These are phyloP conservation scores for Penicillium longicatenatum DNA, from an alignment of 495 filamentous ascomycete species.

Conservation along the genomic window DNA sequence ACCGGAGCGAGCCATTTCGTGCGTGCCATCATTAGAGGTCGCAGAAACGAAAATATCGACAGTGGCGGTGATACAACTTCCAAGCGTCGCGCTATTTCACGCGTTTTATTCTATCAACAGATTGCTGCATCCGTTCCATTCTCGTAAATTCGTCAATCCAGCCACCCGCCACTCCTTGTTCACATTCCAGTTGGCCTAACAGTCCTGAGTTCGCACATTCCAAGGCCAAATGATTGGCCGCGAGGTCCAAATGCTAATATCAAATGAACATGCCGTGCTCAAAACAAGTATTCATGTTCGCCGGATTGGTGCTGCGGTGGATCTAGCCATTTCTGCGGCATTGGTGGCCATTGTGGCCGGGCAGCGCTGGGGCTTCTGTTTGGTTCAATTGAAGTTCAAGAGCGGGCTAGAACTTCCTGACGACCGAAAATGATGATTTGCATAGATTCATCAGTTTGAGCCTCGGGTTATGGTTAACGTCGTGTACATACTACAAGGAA, in stretches of 20 bases:
- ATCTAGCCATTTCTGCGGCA: background rate
- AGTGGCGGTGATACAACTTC: background rate
- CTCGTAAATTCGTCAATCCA: background rate
- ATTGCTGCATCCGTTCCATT: background rate
- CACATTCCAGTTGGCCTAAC: background rate
- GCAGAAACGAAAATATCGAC: too few species aligned
- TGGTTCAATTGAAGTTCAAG: background rate
- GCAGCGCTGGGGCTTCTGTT: background rate
- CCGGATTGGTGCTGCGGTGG: background rate
- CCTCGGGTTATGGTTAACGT: background rate
- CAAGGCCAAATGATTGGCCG: background rate
- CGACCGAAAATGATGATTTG: too few species aligned
- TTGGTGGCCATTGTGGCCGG: background rate
- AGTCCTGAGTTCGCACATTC: background rate
- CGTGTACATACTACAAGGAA: background rate
- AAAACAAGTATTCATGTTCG: background rate
- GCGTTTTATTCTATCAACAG: background rate
- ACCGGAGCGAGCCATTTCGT: background rate
- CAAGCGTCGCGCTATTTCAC: background rate
- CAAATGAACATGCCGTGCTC: background rate
- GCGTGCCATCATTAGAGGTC: background rate
- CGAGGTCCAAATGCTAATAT: background rate
- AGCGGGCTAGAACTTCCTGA: too few species aligned
- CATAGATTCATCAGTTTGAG: background rate
- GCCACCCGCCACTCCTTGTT: background rate